Base-by-base conservation (phyloP, 192 early-diverging fungal genomes). In the Coemansia umbellata region DNA sequence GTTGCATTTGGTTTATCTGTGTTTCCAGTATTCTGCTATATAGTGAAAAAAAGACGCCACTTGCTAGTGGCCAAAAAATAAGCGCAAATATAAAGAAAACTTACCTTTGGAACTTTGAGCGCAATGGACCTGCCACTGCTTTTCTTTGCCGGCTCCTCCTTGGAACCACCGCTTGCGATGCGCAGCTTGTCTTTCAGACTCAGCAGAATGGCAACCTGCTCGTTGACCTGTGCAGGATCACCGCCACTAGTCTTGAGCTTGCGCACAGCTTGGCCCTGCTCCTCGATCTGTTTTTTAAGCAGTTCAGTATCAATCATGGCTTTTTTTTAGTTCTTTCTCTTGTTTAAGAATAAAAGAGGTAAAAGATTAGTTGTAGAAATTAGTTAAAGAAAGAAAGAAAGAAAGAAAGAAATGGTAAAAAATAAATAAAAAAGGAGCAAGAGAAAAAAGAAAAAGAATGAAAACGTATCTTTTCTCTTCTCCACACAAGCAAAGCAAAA, bases 31-130 rank as follows among this genome's bases (percentile, higher is more conserved):
- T 26, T 39, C 60, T 45, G n/a, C n/a, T n/a, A n/a, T n/a, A n/a
- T n/a, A n/a, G n/a, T n/a, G n/a, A n/a, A n/a, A n/a, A n/a, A n/a
- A n/a, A n/a, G n/a, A n/a, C n/a, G n/a, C n/a, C n/a, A 39, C 5
- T 18, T 7, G 37, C 21, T 39, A 39, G 10, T 3, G 4, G 15
- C 21, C 15, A 19, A 39, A 39, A 39, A 18, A 19, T 19, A 39
- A 39, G 2, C 7, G 10, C 4, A 3, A 5, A 39, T 39, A 2
- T 19, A 39, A 23, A 2, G 8, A 44, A 19, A 10, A 24, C 30
- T 66, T 68, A 67, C 65, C 60, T 93, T 93, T 40, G 91, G 82
- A 2, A 81, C 86, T 63, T 93, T 93, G 9, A 93, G 78, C 10
- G 74, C 73, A 41, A 89, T 8, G 4, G 60, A 82, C 59, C 84